These are phyloP conservation scores for Lentinula novae-zelandiae DNA, from an alignment of 1,284 basidiomycete species.

Conservation along the genomic window DNA sequence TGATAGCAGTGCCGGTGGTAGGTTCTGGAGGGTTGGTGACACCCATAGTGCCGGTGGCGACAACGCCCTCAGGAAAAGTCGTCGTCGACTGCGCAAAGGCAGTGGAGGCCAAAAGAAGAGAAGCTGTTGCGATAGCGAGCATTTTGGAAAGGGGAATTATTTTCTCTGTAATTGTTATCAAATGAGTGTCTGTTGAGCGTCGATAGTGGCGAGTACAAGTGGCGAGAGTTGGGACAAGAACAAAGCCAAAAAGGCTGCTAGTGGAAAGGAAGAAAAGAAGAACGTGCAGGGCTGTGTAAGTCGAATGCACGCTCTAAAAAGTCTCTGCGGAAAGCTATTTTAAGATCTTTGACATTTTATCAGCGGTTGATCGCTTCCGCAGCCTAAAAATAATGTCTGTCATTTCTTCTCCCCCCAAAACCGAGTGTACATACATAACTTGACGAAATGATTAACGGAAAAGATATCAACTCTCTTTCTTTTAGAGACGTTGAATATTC, in stretches of 20 bases:
- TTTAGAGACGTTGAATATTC: no score
- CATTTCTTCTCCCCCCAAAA: no score
- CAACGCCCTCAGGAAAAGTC: slow-evolving; percentile 30
- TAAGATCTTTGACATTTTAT: background rate
- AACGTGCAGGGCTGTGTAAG: background rate
- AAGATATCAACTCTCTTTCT: no score
- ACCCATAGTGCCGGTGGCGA: slow-evolving; percentile 38
- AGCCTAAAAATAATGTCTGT: background rate
- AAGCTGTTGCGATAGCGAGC: slow-evolving; percentile 2
- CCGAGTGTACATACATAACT: no score
- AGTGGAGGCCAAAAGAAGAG: slow-evolving; percentile 17
- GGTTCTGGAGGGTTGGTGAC: slow-evolving; percentile 35
- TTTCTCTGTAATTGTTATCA: background rate
- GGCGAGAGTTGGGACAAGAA: background rate
- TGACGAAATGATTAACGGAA: no score
- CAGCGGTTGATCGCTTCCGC: background rate
- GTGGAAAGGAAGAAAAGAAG: background rate
- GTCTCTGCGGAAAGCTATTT: background rate
- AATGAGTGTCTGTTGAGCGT: background rate
- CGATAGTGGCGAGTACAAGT: background rate
- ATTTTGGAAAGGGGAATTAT: background rate
- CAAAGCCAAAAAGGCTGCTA: background rate
- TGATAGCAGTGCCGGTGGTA: slow-evolving; percentile 33
- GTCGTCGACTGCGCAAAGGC: slow-evolving; percentile 18
- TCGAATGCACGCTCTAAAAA: background rate